A percentile compares a stretch with the other conserved stretches of the same genome.
Evolutionary conservation across 2,329 filamentous ascomycete species (phyloP).

Genomic region (Sporothrix globosa): DNA sequence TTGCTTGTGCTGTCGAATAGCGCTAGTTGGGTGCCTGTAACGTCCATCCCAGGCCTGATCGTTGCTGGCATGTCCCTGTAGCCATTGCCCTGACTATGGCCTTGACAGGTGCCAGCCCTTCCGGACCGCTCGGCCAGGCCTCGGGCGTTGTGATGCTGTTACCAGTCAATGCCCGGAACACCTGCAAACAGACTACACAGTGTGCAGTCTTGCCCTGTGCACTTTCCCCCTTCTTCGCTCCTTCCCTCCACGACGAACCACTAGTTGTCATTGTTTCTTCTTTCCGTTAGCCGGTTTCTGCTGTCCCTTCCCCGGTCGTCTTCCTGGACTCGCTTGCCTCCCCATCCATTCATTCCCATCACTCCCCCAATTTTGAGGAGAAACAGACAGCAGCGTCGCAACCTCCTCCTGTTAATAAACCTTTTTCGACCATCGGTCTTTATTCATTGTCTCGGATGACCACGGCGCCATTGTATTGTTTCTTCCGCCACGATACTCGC

Average conservation of each 20-base stretch:
- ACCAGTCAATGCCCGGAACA: not conserved
- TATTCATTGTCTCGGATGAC: slow-evolving; percentile 26
- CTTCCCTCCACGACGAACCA: not conserved
- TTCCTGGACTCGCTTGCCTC: not conserved
- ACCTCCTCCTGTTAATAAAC: slow-evolving; percentile 23
- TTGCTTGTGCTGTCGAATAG: not conserved
- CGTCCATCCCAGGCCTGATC: not conserved
- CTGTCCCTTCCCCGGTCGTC: not conserved
- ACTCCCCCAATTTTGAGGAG: slow-evolving; percentile 8
- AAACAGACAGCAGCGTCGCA: slow-evolving; percentile 4
- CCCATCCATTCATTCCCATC: slow-evolving; percentile 8
- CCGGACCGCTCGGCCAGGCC: slow-evolving; percentile 11
- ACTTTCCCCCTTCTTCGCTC: not conserved
- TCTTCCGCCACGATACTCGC: slow-evolving; percentile 9
- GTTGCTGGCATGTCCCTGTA: not conserved
- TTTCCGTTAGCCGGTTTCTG: slow-evolving; percentile 29
- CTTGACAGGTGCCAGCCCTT: not conserved
- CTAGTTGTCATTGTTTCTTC: not conserved
- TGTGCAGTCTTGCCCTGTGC: not conserved
- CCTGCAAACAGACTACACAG: not conserved
- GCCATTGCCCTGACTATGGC: not conserved
- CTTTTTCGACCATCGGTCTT: slow-evolving; percentile 1
- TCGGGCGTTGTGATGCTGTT: not conserved
- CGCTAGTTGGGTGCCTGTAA: slow-evolving; percentile 11
- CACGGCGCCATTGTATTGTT: slow-evolving; percentile 5